These are phyloP conservation scores for Tuber umbilicatum DNA, from an alignment of 495 filamentous ascomycete species.

Conservation along the genomic window DNA sequence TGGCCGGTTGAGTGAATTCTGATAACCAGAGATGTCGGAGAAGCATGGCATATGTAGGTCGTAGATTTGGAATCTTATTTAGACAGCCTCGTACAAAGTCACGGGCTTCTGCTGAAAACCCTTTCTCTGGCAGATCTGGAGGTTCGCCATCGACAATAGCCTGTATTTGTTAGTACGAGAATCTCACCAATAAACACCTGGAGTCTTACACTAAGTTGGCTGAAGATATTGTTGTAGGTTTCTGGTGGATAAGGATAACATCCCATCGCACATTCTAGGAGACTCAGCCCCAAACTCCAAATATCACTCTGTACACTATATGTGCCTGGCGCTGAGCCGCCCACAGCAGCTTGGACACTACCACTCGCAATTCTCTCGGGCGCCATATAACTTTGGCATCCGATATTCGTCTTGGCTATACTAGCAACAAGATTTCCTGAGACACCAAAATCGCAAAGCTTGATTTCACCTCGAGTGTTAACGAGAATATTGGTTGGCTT, in stretches of 20 bases:
- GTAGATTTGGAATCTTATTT: constrained; percentile 83
- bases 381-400: constrained; percentile 99
- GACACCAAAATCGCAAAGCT: constrained; percentile 98
- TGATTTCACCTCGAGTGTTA: constrained; percentile 84
- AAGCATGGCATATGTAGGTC: constrained; percentile 83
- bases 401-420: constrained; percentile 98
- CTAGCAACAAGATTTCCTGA: constrained; percentile 94
- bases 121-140: constrained; percentile 69
- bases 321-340: constrained; percentile 56
- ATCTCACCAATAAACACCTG: not conserved
- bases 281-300: constrained; percentile 88
- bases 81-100: constrained; percentile 86
- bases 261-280: constrained; percentile 95
- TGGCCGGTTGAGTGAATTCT: constrained; percentile 70
- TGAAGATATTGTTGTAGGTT: constrained; percentile 98
- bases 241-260: constrained; percentile 96
- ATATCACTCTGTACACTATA: constrained; percentile 98
- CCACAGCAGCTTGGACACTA: constrained; percentile 66
- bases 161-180: constrained; percentile 47
- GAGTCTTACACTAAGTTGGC: constrained; percentile 82
- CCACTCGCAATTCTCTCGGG: constrained; percentile 89
- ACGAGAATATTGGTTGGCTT: constrained; percentile 97
- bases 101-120: constrained; percentile 70
- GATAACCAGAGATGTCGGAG: constrained; percentile 83
- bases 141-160: constrained; percentile 96